These are phyloP conservation scores for Tolypocladium inflatum DNA, from an alignment of 2,329 filamentous ascomycete genomes.

Conservation along the genomic window DNA sequence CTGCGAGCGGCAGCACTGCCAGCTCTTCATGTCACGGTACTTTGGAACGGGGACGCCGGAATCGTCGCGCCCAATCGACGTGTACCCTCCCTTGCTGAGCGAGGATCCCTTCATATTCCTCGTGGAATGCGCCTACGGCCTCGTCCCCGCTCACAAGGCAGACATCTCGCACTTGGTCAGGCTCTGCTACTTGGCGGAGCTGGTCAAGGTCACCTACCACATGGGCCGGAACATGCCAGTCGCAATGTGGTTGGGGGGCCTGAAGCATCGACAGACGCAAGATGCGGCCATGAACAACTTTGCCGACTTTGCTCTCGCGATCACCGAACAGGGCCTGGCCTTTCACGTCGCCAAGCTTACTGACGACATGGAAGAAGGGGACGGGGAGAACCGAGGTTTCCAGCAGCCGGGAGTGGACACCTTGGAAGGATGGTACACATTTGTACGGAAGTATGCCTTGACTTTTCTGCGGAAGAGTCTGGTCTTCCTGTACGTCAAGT, in stretches of 20 bases:
- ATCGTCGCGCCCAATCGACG: conserved; percentile 31
- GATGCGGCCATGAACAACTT: conserved; percentile 43
- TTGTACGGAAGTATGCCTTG: conserved; percentile 76
- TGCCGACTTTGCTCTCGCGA: conserved; percentile 41
- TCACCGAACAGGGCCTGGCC: conserved; percentile 36
- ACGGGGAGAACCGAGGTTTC: conserved; percentile 38
- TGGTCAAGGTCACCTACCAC: conserved; percentile 68
- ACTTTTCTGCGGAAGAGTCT: conserved; percentile 78
- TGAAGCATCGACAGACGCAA: conserved; percentile 31
- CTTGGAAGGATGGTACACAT: conserved; percentile 44
- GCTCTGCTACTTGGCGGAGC: conserved; percentile 83
- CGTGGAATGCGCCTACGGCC: conserved; percentile 64
- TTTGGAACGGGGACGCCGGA: conserved; percentile 31
- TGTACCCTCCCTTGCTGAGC: conserved; percentile 49
- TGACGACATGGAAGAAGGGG: conserved; percentile 13
- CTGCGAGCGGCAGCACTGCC: conserved; percentile 62
- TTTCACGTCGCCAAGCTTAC: conserved; percentile 22
- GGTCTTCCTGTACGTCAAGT: conserved; percentile 78
- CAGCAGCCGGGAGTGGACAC: conserved; percentile 45
- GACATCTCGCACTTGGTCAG: conserved; percentile 73
- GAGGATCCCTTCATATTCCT: conserved; percentile 74
- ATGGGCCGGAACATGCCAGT: conserved; percentile 45
- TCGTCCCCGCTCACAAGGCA: conserved; percentile 57
- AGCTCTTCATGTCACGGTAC: conserved; percentile 60
- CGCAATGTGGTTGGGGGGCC: conserved; percentile 36